Evolutionary conservation across 257 asterid species (phyloP).

Genomic region (Lavandula angustifolia): DNA sequence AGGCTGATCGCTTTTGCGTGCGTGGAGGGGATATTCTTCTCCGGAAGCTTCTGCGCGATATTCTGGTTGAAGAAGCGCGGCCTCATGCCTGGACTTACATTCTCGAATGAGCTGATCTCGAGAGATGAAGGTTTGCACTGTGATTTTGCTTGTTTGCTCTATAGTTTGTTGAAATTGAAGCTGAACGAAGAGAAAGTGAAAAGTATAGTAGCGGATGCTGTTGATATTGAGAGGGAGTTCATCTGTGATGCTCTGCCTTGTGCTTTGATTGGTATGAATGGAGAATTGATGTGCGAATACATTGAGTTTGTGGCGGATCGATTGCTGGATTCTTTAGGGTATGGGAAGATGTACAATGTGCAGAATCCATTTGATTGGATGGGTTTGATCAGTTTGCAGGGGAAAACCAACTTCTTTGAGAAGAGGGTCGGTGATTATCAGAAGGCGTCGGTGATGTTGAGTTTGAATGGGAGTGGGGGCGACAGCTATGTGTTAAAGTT

Average conservation of each 20-base stretch:
- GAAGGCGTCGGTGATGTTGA: slow-evolving; percentile 79
- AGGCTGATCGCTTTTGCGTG: slow-evolving; percentile 81
- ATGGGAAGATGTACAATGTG: slow-evolving; percentile 57
- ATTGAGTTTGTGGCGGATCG: slow-evolving; percentile 88
- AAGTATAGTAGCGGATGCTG: slow-evolving; percentile 67
- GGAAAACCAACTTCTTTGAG: slow-evolving; percentile 96
- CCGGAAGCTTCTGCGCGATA: slow-evolving; percentile 87
- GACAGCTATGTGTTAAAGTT: slow-evolving; percentile 54
- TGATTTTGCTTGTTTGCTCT: slow-evolving; percentile 86
- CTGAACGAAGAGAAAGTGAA: slow-evolving; percentile 71
- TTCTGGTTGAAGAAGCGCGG: slow-evolving; percentile 94
- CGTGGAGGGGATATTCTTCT: slow-evolving; percentile 88
- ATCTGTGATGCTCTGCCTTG: slow-evolving; percentile 84
- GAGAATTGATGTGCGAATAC: slow-evolving; percentile 71
- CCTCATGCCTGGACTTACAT: slow-evolving; percentile 80
- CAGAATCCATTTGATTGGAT: slow-evolving; percentile 93
- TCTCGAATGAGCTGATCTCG: slow-evolving; percentile 82
- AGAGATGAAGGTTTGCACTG: slow-evolving; percentile 92
- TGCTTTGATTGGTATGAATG: slow-evolving; percentile 84
- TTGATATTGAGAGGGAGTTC: slow-evolving; percentile 78
- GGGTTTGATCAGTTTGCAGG: slow-evolving; percentile 92
- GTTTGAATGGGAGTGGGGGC: slow-evolving; percentile 59
- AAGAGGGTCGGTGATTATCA: slow-evolving; percentile 96
- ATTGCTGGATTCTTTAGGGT: slow-evolving; percentile 65
- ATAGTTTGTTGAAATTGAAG: slow-evolving; percentile 62